Percentiles rank a stretch among this genome's conserved stretches.
Conservation (phyloP, 352 stramenopile species). For the Globisporangium radiosum region DNA sequence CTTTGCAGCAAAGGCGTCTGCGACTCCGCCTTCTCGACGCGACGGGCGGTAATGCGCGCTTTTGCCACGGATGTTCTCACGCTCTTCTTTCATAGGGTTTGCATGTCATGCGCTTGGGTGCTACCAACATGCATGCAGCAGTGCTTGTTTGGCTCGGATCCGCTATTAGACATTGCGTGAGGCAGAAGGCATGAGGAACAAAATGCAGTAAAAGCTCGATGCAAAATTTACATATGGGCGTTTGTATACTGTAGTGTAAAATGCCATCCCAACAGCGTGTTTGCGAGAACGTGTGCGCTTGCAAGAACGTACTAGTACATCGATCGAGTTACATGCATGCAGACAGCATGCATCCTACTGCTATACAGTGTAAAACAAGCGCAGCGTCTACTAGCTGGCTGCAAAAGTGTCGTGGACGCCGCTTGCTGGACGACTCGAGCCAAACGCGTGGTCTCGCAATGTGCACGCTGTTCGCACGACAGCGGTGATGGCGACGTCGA, state of each 20-base stretch:
- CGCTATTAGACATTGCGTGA: too few relatives aligned
- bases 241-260: slow-evolving; percentile 5
- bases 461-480: too few relatives aligned
- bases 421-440: too few relatives aligned
- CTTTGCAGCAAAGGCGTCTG: not conserved
- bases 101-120: too few relatives aligned
- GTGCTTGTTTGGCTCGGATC: too few relatives aligned
- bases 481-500: too few relatives aligned
- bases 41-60: not conserved
- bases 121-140: too few relatives aligned
- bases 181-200: too few relatives aligned
- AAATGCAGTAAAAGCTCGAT: slow-evolving; percentile 1
- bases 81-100: not conserved
- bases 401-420: not conserved
- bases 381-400: not conserved
- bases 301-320: too few relatives aligned
- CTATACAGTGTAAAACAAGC: not conserved
- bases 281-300: not conserved
- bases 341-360: too few relatives aligned
- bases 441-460: too few relatives aligned
- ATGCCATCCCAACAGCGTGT: not conserved
- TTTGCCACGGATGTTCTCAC: not conserved
- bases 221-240: slow-evolving; percentile 1
- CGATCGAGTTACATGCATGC: too few relatives aligned
- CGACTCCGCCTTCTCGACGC: not conserved